Evolutionary conservation across 352 stramenopile species (phyloP).

Genomic region (Globisporangium paroecandrum): DNA sequence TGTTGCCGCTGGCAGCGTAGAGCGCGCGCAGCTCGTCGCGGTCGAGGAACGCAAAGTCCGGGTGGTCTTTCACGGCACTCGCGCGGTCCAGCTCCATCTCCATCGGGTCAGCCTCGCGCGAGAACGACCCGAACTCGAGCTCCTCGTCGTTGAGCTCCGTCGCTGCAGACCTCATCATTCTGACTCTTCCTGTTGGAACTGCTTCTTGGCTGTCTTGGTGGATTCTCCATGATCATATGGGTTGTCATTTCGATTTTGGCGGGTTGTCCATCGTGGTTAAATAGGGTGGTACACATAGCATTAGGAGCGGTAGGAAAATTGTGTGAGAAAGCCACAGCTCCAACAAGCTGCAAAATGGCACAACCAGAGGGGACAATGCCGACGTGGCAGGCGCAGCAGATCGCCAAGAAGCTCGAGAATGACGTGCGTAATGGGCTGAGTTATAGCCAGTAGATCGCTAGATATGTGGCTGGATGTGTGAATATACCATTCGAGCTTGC

Average conservation of each 20-base stretch:
- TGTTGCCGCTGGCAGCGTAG: conserved; percentile 4
- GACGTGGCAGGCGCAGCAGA: conserved; percentile 42
- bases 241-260: neutral
- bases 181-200: neutral
- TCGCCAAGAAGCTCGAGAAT: conserved; percentile 24
- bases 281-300: neutral
- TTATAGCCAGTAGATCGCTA: neutral
- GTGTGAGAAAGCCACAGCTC: neutral
- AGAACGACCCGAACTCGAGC: conserved; percentile 55
- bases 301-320: neutral
- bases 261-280: neutral
- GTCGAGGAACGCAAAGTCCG: conserved; percentile 62
- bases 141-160: conserved; percentile 45
- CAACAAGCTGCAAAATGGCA: conserved; percentile 1
- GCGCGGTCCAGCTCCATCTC: conserved; percentile 60
- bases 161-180: conserved; percentile 3
- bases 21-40: conserved; percentile 28
- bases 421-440: conserved; percentile 8
- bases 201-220: neutral
- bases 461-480: neutral
- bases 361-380: neutral
- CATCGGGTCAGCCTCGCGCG: conserved; percentile 65
- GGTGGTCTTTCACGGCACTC: conserved; percentile 58
- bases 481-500: neutral
- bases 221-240: neutral